Evolutionary conservation across 495 filamentous ascomycete genomes (phyloP).

Genomic region (Penicillium riverlandense): DNA sequence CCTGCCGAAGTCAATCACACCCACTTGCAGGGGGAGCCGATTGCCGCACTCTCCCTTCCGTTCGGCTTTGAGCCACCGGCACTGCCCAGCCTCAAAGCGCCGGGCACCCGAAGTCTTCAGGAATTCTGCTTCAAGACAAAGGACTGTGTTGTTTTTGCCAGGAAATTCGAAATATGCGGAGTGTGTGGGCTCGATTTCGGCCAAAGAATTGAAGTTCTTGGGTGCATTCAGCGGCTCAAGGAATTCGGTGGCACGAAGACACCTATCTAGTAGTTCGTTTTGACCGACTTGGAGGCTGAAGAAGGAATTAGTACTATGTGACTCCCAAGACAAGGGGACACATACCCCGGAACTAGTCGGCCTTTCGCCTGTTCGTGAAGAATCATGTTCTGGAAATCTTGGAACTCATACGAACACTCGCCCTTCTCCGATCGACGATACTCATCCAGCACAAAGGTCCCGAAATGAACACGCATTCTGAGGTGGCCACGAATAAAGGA

Average conservation of each 20-base stretch:
- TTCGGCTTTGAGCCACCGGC: conserved; percentile 25
- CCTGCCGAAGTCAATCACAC: conserved; percentile 29
- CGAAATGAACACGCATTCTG: conserved; percentile 52
- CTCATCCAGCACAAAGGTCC: conserved; percentile 39
- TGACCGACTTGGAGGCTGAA: conserved; percentile 17
- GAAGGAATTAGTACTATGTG: neutral
- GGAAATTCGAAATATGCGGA: conserved; percentile 39
- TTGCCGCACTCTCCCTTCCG: too few relatives aligned
- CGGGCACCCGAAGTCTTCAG: conserved; percentile 9
- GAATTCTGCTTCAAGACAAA: conserved; percentile 36
- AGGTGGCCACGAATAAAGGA: conserved; percentile 30
- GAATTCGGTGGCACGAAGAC: conserved; percentile 25
- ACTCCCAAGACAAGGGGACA: neutral
- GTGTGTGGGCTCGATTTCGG: conserved; percentile 20
- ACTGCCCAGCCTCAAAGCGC: conserved; percentile 24
- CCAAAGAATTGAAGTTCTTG: conserved; percentile 9
- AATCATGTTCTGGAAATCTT: conserved; percentile 45
- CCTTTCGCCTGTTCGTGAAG: conserved; percentile 28
- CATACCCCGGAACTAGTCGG: conserved; percentile 32
- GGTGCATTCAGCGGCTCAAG: conserved; percentile 43
- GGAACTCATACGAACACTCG: conserved; percentile 29
- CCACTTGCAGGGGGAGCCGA: conserved; percentile 24
- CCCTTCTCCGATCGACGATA: conserved; percentile 32
- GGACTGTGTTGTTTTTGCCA: conserved; percentile 11
- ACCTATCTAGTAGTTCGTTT: conserved; percentile 15